Evolutionary conservation across 495 filamentous ascomycete species (phyloP).

Genomic region (Friedmanniomyces endolithicus): DNA sequence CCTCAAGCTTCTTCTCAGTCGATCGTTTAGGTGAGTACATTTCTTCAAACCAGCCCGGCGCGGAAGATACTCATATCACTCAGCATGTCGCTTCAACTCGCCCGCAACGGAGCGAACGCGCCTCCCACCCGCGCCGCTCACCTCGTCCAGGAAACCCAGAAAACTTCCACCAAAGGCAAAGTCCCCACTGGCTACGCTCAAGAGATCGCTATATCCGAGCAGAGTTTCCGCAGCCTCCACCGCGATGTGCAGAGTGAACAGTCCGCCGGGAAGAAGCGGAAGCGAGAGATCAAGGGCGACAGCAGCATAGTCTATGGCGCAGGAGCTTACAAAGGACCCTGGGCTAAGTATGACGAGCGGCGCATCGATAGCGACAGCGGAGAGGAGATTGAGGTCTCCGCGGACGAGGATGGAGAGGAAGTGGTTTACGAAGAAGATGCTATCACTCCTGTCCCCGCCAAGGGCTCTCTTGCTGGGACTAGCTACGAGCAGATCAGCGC

Average conservation of each 20-base stretch:
- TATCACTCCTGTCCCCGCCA: constrained; percentile 37
- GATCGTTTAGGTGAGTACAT: too few species aligned
- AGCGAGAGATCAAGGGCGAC: constrained; percentile 73
- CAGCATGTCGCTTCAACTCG: constrained; percentile 37
- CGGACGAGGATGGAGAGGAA: constrained; percentile 39
- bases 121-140: constrained; percentile 45
- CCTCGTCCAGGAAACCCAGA: constrained; percentile 33
- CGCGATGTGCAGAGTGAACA: constrained; percentile 44
- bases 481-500: constrained; percentile 45
- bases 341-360: constrained; percentile 71
- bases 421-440: constrained; percentile 68
- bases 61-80: too few species aligned
- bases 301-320: constrained; percentile 72
- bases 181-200: constrained; percentile 81
- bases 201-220: constrained; percentile 78
- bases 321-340: constrained; percentile 80
- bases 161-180: constrained; percentile 77
- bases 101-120: constrained; percentile 37
- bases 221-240: constrained; percentile 55
- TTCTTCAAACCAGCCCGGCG: too few species aligned
- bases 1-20: too few species aligned
- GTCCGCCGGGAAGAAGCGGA: constrained; percentile 48
- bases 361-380: constrained; percentile 31
- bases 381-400: constrained; percentile 35
- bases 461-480: constrained; percentile 44